A percentile compares a stretch with the other conserved stretches of the same genome.
Conservation (phyloP, 768 basidiomycete species). For the Arthromyces matolae region DNA sequence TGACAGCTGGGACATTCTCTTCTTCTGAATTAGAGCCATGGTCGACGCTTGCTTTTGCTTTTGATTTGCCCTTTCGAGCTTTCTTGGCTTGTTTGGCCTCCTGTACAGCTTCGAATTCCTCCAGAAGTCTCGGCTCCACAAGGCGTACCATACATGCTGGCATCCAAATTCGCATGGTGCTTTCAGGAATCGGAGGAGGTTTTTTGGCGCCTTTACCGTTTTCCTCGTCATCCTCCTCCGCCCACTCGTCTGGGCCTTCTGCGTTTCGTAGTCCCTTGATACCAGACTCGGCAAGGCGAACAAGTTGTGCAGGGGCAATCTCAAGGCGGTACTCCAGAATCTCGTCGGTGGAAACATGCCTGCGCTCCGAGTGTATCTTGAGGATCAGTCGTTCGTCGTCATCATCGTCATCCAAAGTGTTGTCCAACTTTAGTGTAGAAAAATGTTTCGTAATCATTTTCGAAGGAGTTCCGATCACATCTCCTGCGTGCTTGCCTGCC, state of each 20-base stretch:
- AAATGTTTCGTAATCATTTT: constrained; percentile 57
- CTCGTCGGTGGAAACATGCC: constrained; percentile 67
- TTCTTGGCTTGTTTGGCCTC: constrained; percentile 51
- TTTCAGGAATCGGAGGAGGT: constrained; percentile 46
- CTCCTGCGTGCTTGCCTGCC: constrained; percentile 20
- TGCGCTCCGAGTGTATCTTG: constrained; percentile 62
- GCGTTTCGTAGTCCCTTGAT: constrained; percentile 57
- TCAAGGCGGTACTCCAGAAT: constrained; percentile 80
- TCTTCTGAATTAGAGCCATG: constrained; percentile 11
- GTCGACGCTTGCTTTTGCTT: constrained; percentile 16
- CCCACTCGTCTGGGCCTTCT: constrained; percentile 46
- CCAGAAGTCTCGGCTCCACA: constrained; percentile 63
- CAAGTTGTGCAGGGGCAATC: constrained; percentile 63
- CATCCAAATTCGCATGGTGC: constrained; percentile 71
- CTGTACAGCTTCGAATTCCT: constrained; percentile 51
- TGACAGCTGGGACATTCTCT: constrained; percentile 5
- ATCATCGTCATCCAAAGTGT: constrained; percentile 29
- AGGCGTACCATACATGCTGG: constrained; percentile 73
- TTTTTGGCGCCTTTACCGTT: constrained; percentile 32
- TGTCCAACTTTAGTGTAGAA: constrained; percentile 39
- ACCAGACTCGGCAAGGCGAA: constrained; percentile 60
- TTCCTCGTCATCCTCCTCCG: constrained; percentile 46
- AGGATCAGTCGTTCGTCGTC: constrained; percentile 47
- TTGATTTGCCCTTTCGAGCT: constrained; percentile 34
- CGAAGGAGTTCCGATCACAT: constrained; percentile 43